Base-by-base conservation (phyloP, 441 rosid species). In the Erodium trifolium region DNA sequence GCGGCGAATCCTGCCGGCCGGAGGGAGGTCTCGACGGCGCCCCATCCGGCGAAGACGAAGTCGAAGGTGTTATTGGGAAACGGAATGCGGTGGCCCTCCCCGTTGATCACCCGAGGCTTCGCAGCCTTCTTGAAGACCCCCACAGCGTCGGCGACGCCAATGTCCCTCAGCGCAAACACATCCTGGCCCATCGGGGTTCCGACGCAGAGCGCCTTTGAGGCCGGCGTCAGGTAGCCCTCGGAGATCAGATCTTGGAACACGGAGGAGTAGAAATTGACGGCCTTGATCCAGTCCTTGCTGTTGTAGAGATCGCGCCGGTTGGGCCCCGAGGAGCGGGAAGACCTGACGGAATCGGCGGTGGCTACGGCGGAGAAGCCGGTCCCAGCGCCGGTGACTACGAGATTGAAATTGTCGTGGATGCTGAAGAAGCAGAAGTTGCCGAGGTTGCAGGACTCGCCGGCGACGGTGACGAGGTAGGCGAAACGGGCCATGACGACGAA, bases 401-500 rank as follows among this genome's bases (percentile, higher is more conserved):
- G 80, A 80, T 73, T 83, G 57, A 91, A 72, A 71, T 86, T 82
- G 2, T 88, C 87, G 35, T 88, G 92, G 35, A 87, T 73, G 31
- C 90, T 74, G 82, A 93, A 86, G 81, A 94, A 90, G 81, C 98
- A 94, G 83, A 94, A 94, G 74, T 83, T 87, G 39, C 89, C 89
- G 73, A 81, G 74, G 43, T 78, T 78, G 77, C 99, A 94, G 6
- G 98, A 82, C 76, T 94, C 96, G 31, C 99, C 99, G 69, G 98
- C 81, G 73, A 86, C 68, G 6, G 96, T 90, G 45, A 92, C 89
- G 10, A 94, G 80, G 81, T 86, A 94, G 66, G 92, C 90, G 69
- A 94, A 92, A 17, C 99, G 90, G 65, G 81, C 81, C 67, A 85
- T 73, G 63, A 94, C 71, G 74, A 90, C 74, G 19, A 94, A 63